phyloP scores from a whole-genome alignment of 495 filamentous ascomycete genomes.

The Xylaria scruposa region DNA sequence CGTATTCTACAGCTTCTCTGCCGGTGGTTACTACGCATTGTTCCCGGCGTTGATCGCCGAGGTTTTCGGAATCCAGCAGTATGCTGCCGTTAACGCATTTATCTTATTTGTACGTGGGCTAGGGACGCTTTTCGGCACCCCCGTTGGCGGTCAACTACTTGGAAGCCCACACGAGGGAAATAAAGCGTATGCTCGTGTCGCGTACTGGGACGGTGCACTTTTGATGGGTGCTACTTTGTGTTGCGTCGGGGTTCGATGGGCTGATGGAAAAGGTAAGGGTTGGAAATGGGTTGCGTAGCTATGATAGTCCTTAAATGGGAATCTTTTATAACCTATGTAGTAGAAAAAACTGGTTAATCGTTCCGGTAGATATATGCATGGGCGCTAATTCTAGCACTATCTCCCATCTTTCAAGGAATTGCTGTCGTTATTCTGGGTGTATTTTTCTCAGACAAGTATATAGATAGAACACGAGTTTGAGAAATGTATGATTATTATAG shows the following conservation, averaged over 20 bases:
- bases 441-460: background rate
- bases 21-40: slow-evolving; percentile 55
- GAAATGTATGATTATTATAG: background rate
- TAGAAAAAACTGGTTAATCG: background rate
- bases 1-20: slow-evolving; percentile 58
- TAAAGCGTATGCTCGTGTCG: slow-evolving; percentile 39
- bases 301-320: background rate
- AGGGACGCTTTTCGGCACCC: slow-evolving; percentile 63
- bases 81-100: slow-evolving; percentile 64
- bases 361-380: too few species aligned
- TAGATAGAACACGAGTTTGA: background rate
- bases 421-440: too few species aligned
- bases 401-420: background rate
- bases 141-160: slow-evolving; percentile 52
- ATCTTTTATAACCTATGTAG: background rate
- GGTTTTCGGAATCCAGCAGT: slow-evolving; percentile 64
- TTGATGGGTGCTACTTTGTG: slow-evolving; percentile 42
- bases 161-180: slow-evolving; percentile 36
- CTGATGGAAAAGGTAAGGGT: slow-evolving; percentile 44
- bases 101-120: slow-evolving; percentile 61
- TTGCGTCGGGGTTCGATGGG: slow-evolving; percentile 46
- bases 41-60: slow-evolving; percentile 60
- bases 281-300: slow-evolving; percentile 45
- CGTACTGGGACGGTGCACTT: slow-evolving; percentile 47
- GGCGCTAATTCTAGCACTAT: background rate